A percentile compares a stretch with the other conserved stretches of the same genome.
Conservation (phyloP, 257 asterid genomes). For the Fraxinus cuspidata region DNA sequence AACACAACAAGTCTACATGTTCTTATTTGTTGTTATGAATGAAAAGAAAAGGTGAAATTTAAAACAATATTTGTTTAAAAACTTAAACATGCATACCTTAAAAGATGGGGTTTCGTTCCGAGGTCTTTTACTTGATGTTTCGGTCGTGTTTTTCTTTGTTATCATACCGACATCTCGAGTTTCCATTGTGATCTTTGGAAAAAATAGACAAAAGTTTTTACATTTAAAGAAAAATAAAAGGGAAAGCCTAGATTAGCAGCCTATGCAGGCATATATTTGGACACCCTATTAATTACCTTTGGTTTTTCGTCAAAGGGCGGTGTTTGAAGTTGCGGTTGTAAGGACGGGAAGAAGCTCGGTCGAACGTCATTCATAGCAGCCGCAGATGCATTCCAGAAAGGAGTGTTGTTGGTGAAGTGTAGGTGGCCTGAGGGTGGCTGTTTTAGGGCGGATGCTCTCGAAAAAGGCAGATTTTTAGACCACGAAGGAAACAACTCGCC, state of each 20-base stretch:
- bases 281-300: constrained; percentile 38
- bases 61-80: background rate
- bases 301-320: constrained; percentile 54
- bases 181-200: constrained; percentile 39
- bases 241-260: background rate
- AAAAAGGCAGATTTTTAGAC: constrained; percentile 58
- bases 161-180: constrained; percentile 35
- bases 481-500: constrained; percentile 39
- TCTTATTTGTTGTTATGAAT: constrained; percentile 14
- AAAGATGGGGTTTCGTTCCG: constrained; percentile 68
- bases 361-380: constrained; percentile 42
- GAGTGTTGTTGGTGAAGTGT: constrained; percentile 73
- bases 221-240: background rate
- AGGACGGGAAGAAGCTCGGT: constrained; percentile 55
- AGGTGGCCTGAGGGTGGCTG: constrained; percentile 48
- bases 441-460: constrained; percentile 51
- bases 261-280: background rate
- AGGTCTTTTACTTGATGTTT: constrained; percentile 56
- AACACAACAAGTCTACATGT: constrained; percentile 33
- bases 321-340: constrained; percentile 47
- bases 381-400: constrained; percentile 74
- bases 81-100: constrained; percentile 48
- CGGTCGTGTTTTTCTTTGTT: constrained; percentile 45
- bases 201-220: background rate
- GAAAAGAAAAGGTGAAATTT: constrained; percentile 1